Percentiles rank a stretch among this genome's conserved stretches.
phyloP scores from a whole-genome alignment of 2,329 filamentous ascomycete species.

The Scopulariopsis brevicaulis region DNA sequence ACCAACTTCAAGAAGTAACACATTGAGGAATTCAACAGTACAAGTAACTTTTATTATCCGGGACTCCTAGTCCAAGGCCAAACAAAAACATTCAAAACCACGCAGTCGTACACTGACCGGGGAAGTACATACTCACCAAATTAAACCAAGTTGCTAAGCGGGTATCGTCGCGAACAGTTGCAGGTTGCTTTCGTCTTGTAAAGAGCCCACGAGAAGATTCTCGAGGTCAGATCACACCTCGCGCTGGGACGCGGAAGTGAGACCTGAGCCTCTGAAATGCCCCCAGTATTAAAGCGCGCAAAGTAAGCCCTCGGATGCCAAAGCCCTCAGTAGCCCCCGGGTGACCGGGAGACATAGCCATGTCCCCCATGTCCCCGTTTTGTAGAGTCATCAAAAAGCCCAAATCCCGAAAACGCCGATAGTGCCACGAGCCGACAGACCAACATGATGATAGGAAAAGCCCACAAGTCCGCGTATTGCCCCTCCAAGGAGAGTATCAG shows the following conservation, averaged over 20 bases:
- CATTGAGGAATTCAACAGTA: background rate
- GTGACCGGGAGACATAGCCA: slow-evolving; percentile 8
- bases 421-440: background rate
- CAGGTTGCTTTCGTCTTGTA: background rate
- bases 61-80: background rate
- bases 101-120: background rate
- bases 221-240: background rate
- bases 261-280: background rate
- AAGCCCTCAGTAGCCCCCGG: slow-evolving; percentile 8
- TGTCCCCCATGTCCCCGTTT: background rate
- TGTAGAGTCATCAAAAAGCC: slow-evolving; percentile 26
- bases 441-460: background rate
- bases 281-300: background rate
- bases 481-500: slow-evolving; percentile 18
- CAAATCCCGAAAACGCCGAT: slow-evolving; percentile 42
- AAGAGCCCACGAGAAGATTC: background rate
- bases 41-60: background rate
- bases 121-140: background rate
- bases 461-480: background rate
- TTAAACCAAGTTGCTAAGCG: background rate
- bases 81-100: background rate
- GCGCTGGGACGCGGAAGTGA: background rate
- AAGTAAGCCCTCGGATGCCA: slow-evolving; percentile 3
- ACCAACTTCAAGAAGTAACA: background rate
- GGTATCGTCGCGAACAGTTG: background rate